phyloP scores from a whole-genome alignment of 345 rosid species.

The Salix brachista region DNA sequence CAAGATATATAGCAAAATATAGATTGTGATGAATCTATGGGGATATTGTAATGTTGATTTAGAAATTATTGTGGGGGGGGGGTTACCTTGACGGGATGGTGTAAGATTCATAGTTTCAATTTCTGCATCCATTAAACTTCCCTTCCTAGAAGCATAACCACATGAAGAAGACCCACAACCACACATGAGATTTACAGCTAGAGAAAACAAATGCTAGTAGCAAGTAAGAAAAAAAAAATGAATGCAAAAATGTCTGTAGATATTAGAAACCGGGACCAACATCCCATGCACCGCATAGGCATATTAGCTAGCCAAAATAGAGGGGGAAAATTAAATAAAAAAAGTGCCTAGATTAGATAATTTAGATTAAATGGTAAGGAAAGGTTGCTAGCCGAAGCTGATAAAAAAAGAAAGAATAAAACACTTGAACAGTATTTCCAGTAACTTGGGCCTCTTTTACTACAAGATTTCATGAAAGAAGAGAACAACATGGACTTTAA shows the following conservation, averaged over 20 bases:
- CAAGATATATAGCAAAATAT: neutral
- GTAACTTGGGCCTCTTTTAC: constrained; percentile 27
- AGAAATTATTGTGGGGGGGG: neutral
- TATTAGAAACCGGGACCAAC: constrained; percentile 62
- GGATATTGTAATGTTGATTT: neutral
- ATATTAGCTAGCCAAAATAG: constrained; percentile 25
- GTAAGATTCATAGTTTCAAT: constrained; percentile 6
- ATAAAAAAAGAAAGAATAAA: constrained; percentile 12
- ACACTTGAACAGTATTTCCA: constrained; percentile 47
- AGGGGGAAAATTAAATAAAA: neutral
- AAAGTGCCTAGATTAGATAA: neutral
- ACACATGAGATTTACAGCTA: constrained; percentile 8
- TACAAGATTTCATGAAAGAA: constrained; percentile 38
- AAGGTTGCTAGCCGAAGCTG: constrained; percentile 41
- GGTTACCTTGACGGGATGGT: constrained; percentile 44
- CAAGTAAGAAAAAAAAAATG: constrained; percentile 6
- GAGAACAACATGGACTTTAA: constrained; percentile 22
- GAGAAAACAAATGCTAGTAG: constrained; percentile 8
- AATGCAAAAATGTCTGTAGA: constrained; percentile 25
- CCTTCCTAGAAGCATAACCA: constrained; percentile 22
- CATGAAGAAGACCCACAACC: constrained; percentile 33
- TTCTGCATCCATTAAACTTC: constrained; percentile 30
- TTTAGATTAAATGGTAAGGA: constrained; percentile 35
- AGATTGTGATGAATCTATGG: neutral
- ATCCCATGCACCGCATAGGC: constrained; percentile 64